Percentiles rank a stretch among this genome's conserved stretches.
Conservation (phyloP, 306 rosid species). For the Vigna hirtella region DNA sequence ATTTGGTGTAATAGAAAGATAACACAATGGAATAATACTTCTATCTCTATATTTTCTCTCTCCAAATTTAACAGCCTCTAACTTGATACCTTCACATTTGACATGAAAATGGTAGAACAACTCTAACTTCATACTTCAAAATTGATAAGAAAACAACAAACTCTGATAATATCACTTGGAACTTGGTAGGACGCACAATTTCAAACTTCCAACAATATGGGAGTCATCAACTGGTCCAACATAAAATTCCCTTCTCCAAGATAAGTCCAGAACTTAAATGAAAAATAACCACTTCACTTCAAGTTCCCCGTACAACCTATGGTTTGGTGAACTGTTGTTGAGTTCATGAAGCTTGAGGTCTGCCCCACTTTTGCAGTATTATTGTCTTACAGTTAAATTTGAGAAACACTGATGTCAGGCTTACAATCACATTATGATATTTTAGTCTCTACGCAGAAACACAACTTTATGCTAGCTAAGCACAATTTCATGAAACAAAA, state of each 20-base stretch:
- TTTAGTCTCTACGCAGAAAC: background rate
- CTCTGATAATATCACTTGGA: background rate
- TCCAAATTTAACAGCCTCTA: no score
- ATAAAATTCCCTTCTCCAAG: background rate
- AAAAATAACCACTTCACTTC: background rate
- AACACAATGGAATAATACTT: no score
- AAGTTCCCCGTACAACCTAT: background rate
- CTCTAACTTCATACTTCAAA: background rate
- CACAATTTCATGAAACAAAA: background rate
- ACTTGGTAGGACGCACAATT: constrained; percentile 1
- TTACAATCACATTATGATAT: background rate
- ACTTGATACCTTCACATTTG: background rate
- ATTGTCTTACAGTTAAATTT: background rate
- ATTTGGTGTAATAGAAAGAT: no score
- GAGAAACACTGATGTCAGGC: background rate
- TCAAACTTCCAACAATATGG: background rate
- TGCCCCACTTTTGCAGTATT: background rate
- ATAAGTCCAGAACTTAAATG: background rate
- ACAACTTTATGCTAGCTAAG: background rate
- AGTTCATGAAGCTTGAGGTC: background rate
- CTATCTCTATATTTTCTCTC: no score
- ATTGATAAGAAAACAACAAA: background rate
- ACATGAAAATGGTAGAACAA: no score
- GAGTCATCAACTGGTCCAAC: background rate
- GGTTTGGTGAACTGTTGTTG: background rate